Evolutionary conservation across 2,329 filamentous ascomycete species (phyloP).

Genomic region (Paecilomyces niveus): DNA sequence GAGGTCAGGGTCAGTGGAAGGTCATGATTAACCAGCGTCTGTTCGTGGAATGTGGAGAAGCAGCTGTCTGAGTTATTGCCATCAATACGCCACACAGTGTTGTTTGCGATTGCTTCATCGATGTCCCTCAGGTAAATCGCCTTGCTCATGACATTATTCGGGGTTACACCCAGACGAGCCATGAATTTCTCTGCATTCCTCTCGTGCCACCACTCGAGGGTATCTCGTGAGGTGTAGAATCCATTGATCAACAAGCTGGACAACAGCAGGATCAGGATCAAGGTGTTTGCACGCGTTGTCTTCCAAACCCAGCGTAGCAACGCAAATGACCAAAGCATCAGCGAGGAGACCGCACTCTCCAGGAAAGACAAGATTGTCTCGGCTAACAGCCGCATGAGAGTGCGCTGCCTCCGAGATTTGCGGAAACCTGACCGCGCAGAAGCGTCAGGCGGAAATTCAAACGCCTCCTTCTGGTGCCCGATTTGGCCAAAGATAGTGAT

Average conservation of each 20-base stretch:
- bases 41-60: slow-evolving; percentile 39
- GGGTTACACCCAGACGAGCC: slow-evolving; percentile 69
- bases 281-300: slow-evolving; percentile 62
- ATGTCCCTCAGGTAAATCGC: slow-evolving; percentile 78
- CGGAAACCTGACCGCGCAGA: slow-evolving; percentile 35
- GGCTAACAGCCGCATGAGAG: slow-evolving; percentile 61
- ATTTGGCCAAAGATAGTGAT: slow-evolving; percentile 43
- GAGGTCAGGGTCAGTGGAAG: slow-evolving; percentile 21
- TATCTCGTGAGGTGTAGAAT: slow-evolving; percentile 66
- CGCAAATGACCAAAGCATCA: slow-evolving; percentile 71
- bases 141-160: slow-evolving; percentile 74
- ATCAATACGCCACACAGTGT: slow-evolving; percentile 19
- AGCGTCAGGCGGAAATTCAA: slow-evolving; percentile 29
- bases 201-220: slow-evolving; percentile 77
- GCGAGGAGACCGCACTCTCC: slow-evolving; percentile 65
- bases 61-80: slow-evolving; percentile 30
- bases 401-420: slow-evolving; percentile 53
- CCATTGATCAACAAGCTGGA: slow-evolving; percentile 67
- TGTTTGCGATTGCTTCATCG: slow-evolving; percentile 52
- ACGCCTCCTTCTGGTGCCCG: slow-evolving; percentile 35
- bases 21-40: slow-evolving; percentile 27
- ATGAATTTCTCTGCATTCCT: slow-evolving; percentile 74
- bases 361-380: slow-evolving; percentile 67
- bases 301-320: slow-evolving; percentile 59
- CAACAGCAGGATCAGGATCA: slow-evolving; percentile 63